Evolutionary conservation across 2,329 filamentous ascomycete species (phyloP).

Genomic region (Kalmusia sp.): DNA sequence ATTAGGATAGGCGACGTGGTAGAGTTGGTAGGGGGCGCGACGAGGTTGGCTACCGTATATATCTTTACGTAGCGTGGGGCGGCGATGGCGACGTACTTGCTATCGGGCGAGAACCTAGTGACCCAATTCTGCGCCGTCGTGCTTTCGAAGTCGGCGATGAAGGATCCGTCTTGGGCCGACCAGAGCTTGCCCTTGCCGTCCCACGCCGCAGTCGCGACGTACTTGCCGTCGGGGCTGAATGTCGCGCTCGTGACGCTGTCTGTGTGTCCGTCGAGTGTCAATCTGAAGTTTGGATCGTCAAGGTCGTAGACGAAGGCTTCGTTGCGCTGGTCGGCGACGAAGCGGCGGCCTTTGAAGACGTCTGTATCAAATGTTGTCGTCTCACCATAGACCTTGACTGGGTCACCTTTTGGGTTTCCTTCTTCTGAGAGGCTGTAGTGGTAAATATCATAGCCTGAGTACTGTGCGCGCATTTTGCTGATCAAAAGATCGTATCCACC

Average conservation of each 20-base stretch:
- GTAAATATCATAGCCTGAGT: background rate
- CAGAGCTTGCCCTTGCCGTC: conserved; percentile 3
- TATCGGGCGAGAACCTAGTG: no score
- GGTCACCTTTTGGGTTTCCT: background rate
- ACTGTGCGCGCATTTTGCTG: background rate
- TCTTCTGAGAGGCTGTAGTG: background rate
- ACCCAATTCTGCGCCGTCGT: background rate
- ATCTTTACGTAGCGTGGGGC: no score
- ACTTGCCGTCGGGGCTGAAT: background rate
- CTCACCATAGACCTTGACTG: background rate
- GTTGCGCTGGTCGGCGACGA: background rate
- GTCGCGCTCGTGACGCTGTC: background rate
- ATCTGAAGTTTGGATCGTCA: background rate
- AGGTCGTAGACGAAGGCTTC: background rate
- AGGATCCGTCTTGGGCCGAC: no score
- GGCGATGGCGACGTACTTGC: no score
- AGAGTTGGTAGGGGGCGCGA: background rate
- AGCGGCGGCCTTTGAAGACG: background rate
- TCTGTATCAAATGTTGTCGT: background rate
- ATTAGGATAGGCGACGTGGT: no score
- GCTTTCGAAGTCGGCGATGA: background rate
- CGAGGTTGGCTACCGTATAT: background rate
- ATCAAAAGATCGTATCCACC: background rate
- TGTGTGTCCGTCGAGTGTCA: background rate
- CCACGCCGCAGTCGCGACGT: conserved; percentile 4